phyloP scores from a whole-genome alignment of 768 basidiomycete genomes.

The Suillus fuscotomentosus region DNA sequence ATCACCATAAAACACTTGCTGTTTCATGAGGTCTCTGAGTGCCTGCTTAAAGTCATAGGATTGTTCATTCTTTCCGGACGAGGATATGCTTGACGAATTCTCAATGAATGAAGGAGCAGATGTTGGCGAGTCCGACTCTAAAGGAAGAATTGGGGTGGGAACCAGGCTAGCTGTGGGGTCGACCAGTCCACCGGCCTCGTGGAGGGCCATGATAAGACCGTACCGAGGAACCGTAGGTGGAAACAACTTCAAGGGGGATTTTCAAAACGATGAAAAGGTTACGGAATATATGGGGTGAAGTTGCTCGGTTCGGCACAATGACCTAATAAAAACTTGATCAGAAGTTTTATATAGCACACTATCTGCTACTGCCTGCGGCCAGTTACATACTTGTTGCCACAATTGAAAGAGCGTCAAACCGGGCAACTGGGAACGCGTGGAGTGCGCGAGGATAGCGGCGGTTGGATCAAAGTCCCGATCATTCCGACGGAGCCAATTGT shows the following conservation, averaged over 20 bases:
- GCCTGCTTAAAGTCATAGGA: slow-evolving; percentile 29
- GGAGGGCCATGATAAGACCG: background rate
- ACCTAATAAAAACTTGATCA: background rate
- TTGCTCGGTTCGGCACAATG: background rate
- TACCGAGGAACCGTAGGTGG: background rate
- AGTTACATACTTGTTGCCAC: too few relatives aligned
- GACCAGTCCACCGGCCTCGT: background rate
- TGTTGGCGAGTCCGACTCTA: background rate
- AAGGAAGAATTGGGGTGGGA: background rate
- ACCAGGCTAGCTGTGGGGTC: background rate
- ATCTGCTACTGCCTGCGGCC: background rate
- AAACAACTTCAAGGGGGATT: background rate
- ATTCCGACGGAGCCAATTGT: too few relatives aligned
- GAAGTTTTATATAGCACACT: background rate
- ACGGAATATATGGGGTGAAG: background rate
- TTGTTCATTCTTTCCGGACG: slow-evolving; percentile 12
- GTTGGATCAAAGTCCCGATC: too few relatives aligned
- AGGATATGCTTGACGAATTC: background rate
- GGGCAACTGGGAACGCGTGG: too few relatives aligned
- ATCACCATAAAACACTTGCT: slow-evolving; percentile 12
- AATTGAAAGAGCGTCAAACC: too few relatives aligned
- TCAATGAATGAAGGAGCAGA: background rate
- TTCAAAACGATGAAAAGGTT: background rate
- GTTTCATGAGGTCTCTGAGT: slow-evolving; percentile 20
- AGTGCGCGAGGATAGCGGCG: too few relatives aligned